phyloP scores from a whole-genome alignment of 371 early-diverging fungal genomes.

The Syncephalastrum monosporum region DNA sequence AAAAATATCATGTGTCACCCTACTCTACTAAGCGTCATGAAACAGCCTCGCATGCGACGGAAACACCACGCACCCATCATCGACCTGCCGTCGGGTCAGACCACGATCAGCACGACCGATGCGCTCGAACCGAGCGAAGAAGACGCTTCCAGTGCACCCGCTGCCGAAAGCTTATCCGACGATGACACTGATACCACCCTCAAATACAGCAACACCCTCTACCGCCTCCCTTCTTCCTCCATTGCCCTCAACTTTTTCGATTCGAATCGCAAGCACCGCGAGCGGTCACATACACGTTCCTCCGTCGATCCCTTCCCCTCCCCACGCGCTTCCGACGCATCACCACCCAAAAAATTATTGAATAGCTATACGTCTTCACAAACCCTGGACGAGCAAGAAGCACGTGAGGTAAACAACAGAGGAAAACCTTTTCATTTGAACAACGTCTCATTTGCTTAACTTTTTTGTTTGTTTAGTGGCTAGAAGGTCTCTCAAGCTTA shows the following conservation, averaged over 20 bases:
- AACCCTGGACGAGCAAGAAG: no score
- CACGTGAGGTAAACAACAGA: constrained; percentile 3
- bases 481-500: constrained; percentile 18
- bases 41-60: constrained; percentile 28
- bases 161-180: constrained; percentile 9
- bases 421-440: not conserved
- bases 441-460: not conserved
- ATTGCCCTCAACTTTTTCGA: constrained; percentile 43
- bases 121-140: no score
- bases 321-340: not conserved
- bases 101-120: no score
- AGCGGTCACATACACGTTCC: not conserved
- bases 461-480: constrained; percentile 10
- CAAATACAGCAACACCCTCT: constrained; percentile 29
- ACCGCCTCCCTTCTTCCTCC: constrained; percentile 40
- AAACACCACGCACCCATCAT: constrained; percentile 16
- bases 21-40: not conserved
- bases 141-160: constrained; percentile 6
- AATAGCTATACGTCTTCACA: not conserved
- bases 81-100: not conserved
- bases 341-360: not conserved
- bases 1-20: not conserved
- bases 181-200: constrained; percentile 15
- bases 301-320: constrained; percentile 3
- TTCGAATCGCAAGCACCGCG: not conserved